Conservation (phyloP, 768 basidiomycete species). For the Tricholoma hemisulphureum region DNA sequence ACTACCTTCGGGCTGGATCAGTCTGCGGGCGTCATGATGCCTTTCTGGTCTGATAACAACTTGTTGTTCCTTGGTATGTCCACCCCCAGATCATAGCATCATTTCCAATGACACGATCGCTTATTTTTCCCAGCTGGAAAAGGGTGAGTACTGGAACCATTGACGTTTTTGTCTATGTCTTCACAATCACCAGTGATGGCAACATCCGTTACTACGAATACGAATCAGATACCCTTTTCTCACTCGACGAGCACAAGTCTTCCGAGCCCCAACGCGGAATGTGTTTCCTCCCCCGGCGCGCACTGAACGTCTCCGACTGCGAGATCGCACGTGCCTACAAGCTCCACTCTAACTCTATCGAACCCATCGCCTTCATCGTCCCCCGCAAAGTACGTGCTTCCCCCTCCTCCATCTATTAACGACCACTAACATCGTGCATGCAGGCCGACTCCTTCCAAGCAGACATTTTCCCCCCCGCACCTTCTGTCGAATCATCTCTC, state of each 20-base stretch:
- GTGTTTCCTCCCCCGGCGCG: slow-evolving; percentile 93
- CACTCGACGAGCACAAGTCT: slow-evolving; percentile 82
- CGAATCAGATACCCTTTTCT: slow-evolving; percentile 77
- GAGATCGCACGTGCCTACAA: slow-evolving; percentile 97
- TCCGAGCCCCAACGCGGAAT: slow-evolving; percentile 94
- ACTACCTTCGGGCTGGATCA: slow-evolving; percentile 85
- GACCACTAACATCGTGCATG: slow-evolving; percentile 3
- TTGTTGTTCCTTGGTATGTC: slow-evolving; percentile 76
- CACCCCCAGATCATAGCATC: background rate
- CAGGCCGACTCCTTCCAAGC: slow-evolving; percentile 95
- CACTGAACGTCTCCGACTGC: slow-evolving; percentile 84
- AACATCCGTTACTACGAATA: slow-evolving; percentile 98
- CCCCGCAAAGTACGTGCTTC: slow-evolving; percentile 71
- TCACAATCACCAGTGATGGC: slow-evolving; percentile 63
- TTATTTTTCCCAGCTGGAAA: slow-evolving; percentile 64
- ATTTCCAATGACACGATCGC: slow-evolving; percentile 1
- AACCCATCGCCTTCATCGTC: slow-evolving; percentile 94
- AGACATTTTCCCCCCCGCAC: slow-evolving; percentile 94
- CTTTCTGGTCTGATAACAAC: slow-evolving; percentile 95
- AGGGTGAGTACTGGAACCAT: slow-evolving; percentile 49
- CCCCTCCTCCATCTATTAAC: background rate
- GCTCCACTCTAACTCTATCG: slow-evolving; percentile 66
- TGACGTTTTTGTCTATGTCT: background rate
- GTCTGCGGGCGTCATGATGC: slow-evolving; percentile 92
- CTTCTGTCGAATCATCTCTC: slow-evolving; percentile 76